Base-by-base conservation (phyloP, 495 filamentous ascomycete genomes). In the Echria macrotheca region DNA sequence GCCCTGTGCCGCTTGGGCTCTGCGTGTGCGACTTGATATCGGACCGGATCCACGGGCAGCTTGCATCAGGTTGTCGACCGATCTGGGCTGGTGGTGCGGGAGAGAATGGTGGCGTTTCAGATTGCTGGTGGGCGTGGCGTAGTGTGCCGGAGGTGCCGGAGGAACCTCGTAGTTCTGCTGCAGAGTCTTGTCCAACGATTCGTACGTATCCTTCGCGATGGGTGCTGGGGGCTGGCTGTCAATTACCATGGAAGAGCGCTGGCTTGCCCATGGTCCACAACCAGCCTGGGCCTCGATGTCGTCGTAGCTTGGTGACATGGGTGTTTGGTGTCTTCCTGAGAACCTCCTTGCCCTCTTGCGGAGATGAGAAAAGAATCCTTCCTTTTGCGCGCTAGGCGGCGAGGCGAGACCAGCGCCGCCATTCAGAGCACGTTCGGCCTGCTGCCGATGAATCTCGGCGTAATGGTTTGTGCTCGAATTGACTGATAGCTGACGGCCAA, bases 301-400 rank as follows among this genome's bases (percentile, higher is more conserved):
- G 53, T 96, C 91, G 38, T 78, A 73, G 15, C 74, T 79, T 8
- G 88, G 79, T 23, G 87, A 86, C 44, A 82, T 76, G 15, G 84
- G 82, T 21, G 80, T 77, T 65, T 91, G 87, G 59, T 91, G 86
- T 19, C 89, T 83, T 26, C 93, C 94, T 25, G 94, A 99, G 21
- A 99, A 80, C 55, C 94, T 78, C 53, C 94, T 81, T 6, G 94
- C 94, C 19, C 90, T 83, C 67, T 99, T 99, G 32, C 94, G 81
- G 5, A 99, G 77, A 57, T 99, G 94, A 6, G 94, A 96, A 67
- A 98, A 97, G 71, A 96, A 97, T 65, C 91, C 86, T 61, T 97
- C 93, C 58, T 91, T 91, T 26, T 87, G 86, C 12, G 72, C 85
- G 49, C 76, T 79, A 6, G 69, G 79, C 21, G 80, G 85, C 50